Conservation (phyloP, 768 basidiomycete genomes). For the Tricholoma sp. region DNA sequence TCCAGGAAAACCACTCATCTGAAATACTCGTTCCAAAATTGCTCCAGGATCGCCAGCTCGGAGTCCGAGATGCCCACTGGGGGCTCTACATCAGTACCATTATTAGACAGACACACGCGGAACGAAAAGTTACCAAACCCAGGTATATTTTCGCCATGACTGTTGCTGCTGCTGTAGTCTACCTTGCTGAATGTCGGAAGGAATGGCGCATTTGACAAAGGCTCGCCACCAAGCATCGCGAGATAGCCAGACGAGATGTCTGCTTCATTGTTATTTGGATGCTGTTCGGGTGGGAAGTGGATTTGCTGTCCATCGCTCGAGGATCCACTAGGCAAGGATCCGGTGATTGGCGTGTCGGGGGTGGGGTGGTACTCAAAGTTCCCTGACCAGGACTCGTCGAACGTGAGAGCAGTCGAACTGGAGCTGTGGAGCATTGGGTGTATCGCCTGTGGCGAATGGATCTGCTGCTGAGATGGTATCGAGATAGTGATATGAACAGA, state of each 20-base stretch:
- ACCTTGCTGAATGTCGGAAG: conserved; percentile 18
- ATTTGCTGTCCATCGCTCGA: not conserved
- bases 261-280: conserved; percentile 8
- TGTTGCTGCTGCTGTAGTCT: conserved; percentile 5
- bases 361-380: not conserved
- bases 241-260: conserved; percentile 23
- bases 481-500: not conserved
- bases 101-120: not conserved
- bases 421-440: not conserved
- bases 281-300: conserved; percentile 7
- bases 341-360: not conserved
- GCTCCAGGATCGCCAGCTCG: conserved; percentile 14
- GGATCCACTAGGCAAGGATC: not conserved
- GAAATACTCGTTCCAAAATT: conserved; percentile 16
- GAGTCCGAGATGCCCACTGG: conserved; percentile 8
- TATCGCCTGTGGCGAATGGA: not conserved
- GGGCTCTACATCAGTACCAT: not conserved
- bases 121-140: not conserved
- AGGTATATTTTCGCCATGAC: conserved; percentile 5
- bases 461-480: not conserved
- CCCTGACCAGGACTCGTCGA: not conserved
- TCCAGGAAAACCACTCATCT: not conserved
- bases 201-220: conserved; percentile 35
- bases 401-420: not conserved
- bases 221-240: conserved; percentile 37